A percentile compares a stretch with the other conserved stretches of the same genome.
Evolutionary conservation across 371 early-diverging fungal species (phyloP).

Genomic region (Mucor saturninus): DNA sequence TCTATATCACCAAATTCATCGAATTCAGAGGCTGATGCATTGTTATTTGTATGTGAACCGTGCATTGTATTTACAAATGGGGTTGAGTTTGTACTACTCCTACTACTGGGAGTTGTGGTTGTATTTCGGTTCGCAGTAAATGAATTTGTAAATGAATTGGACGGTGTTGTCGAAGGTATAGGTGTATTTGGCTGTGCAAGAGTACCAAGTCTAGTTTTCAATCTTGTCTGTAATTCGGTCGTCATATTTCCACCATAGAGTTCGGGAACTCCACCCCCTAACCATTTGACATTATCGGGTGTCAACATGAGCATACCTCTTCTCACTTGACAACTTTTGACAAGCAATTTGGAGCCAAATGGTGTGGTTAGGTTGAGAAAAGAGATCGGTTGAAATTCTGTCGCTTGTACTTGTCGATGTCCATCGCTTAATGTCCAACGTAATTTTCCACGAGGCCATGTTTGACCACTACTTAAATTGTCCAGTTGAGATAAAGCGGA

Average conservation of each 20-base stretch:
- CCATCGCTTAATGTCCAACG: slow-evolving; percentile 49
- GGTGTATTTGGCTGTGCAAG: not conserved
- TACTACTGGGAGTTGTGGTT: not conserved
- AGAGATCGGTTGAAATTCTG: slow-evolving; percentile 38
- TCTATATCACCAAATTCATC: not conserved
- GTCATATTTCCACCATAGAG: slow-evolving; percentile 41
- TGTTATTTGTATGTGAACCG: not conserved
- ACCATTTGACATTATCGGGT: slow-evolving; percentile 30
- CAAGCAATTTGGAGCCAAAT: slow-evolving; percentile 49
- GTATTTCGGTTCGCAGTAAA: not conserved
- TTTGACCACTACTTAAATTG: slow-evolving; percentile 25
- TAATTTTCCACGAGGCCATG: slow-evolving; percentile 40
- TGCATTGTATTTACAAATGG: not conserved
- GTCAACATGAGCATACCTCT: slow-evolving; percentile 40
- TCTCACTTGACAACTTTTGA: slow-evolving; percentile 40
- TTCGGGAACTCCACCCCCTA: slow-evolving; percentile 40
- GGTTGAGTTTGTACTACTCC: not conserved
- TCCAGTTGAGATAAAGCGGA: slow-evolving; percentile 37
- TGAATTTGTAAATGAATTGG: not conserved
- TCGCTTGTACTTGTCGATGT: slow-evolving; percentile 31
- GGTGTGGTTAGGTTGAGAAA: slow-evolving; percentile 37
- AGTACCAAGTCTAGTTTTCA: slow-evolving; percentile 30
- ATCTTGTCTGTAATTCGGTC: slow-evolving; percentile 29
- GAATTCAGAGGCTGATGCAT: not conserved
- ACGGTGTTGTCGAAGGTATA: not conserved